Evolutionary conservation across 768 basidiomycete species (phyloP).

Genomic region (Panus rudis): DNA sequence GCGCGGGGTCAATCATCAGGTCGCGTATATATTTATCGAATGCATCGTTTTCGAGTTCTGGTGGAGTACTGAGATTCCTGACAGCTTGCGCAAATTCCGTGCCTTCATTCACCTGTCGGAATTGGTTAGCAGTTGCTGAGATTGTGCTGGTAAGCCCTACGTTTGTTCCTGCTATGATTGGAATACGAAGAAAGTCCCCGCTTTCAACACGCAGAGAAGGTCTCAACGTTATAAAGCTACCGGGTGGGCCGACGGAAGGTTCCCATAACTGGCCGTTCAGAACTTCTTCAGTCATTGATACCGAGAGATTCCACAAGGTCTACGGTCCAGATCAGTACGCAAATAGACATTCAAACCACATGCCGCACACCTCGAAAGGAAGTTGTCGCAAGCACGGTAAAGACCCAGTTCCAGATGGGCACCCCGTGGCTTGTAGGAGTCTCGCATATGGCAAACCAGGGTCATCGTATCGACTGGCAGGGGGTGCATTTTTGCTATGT

Average conservation of each 20-base stretch:
- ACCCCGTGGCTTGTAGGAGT: constrained; percentile 5
- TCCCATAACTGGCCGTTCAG: constrained; percentile 17
- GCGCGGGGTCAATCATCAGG: constrained; percentile 47
- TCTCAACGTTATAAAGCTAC: constrained; percentile 13
- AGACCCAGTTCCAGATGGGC: constrained; percentile 1
- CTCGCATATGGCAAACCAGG: constrained; percentile 6
- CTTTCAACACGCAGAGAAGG: constrained; percentile 13
- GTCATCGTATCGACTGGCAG: constrained; percentile 9
- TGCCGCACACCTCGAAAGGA: constrained; percentile 24
- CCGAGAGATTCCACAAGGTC: constrained; percentile 9
- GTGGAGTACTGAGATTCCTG: constrained; percentile 30
- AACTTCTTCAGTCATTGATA: constrained; percentile 7
- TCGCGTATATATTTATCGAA: constrained; percentile 42
- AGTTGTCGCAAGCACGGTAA: constrained; percentile 8
- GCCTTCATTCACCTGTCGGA: constrained; percentile 45
- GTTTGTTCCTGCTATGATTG: constrained; percentile 13
- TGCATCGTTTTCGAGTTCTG: constrained; percentile 32
- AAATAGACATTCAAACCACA: neutral
- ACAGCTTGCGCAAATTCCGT: constrained; percentile 36
- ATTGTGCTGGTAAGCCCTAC: constrained; percentile 4
- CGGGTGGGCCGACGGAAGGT: constrained; percentile 15
- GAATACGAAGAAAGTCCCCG: constrained; percentile 15
- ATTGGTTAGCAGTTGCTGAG: neutral
- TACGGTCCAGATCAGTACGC: neutral
- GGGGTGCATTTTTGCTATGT: constrained; percentile 37